A percentile compares a stretch with the other conserved stretches of the same genome.
phyloP scores from a whole-genome alignment of 1,284 basidiomycete genomes.

The Xerocomus minutiporus region DNA sequence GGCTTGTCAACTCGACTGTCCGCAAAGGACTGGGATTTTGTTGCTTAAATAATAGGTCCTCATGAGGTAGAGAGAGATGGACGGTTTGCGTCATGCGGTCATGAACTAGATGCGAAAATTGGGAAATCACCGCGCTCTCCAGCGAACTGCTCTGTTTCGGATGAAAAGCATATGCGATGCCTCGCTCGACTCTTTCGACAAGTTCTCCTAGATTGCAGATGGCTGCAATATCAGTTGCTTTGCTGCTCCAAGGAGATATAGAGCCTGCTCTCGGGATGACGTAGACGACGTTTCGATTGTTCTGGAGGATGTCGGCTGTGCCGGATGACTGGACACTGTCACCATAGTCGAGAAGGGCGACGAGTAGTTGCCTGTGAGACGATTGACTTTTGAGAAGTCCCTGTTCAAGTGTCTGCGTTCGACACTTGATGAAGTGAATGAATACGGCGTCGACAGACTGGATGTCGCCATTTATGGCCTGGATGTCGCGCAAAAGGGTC shows the following conservation, averaged over 20 bases:
- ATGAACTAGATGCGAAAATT: constrained; percentile 69
- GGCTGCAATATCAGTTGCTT: constrained; percentile 92
- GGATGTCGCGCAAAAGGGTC: constrained; percentile 63
- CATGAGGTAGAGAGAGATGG: constrained; percentile 54
- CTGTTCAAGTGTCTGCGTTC: constrained; percentile 43
- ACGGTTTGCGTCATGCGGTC: constrained; percentile 95
- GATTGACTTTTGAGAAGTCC: constrained; percentile 49
- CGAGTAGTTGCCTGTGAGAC: constrained; percentile 52
- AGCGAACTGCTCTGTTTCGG: constrained; percentile 42
- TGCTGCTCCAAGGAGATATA: constrained; percentile 95
- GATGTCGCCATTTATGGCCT: constrained; percentile 51
- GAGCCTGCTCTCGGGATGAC: constrained; percentile 78
- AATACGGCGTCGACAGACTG: constrained; percentile 78
- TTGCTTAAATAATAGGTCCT: constrained; percentile 68
- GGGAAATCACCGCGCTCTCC: constrained; percentile 39
- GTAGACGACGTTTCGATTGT: constrained; percentile 52
- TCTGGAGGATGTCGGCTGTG: constrained; percentile 42
- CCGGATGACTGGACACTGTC: constrained; percentile 59
- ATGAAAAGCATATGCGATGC: constrained; percentile 70
- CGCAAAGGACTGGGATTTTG: constrained; percentile 67
- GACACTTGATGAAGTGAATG: constrained; percentile 79
- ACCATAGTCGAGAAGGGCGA: constrained; percentile 83
- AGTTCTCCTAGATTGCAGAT: constrained; percentile 76
- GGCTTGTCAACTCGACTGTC: constrained; percentile 55
- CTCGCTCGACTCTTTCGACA: constrained; percentile 82